These are phyloP conservation scores for Alternaria sp. DNA, from an alignment of 2,329 filamentous ascomycete genomes.

Conservation along the genomic window DNA sequence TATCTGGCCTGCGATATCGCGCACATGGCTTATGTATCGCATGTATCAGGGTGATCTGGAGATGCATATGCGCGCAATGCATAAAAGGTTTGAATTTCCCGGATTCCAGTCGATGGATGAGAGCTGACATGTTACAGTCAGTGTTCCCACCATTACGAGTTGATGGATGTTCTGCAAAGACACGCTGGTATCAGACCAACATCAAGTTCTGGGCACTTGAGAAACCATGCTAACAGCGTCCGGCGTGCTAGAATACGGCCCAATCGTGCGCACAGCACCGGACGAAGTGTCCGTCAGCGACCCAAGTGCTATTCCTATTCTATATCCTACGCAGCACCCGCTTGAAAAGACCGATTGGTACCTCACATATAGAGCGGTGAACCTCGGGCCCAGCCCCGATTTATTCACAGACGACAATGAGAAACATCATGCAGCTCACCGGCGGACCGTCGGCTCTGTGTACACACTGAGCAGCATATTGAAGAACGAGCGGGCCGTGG, in stretches of 20 bases:
- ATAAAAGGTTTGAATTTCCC: background rate
- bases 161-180: background rate
- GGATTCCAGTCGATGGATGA: too few species aligned
- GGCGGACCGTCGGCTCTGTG: constrained; percentile 14
- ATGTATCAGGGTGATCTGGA: background rate
- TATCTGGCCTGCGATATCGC: background rate
- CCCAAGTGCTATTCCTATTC: background rate
- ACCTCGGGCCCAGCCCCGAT: too few species aligned
- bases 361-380: too few species aligned
- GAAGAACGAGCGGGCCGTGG: constrained; percentile 14
- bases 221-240: background rate
- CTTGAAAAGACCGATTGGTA: background rate
- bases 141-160: background rate
- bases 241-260: background rate
- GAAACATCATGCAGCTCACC: constrained; percentile 13
- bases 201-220: background rate
- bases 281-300: background rate
- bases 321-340: background rate
- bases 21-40: background rate
- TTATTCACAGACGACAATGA: background rate
- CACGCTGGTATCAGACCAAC: background rate
- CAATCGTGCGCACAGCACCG: background rate
- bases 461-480: constrained; percentile 20
- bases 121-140: background rate
- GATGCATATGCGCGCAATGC: background rate